Evolutionary conservation across 2,329 filamentous ascomycete genomes (phyloP).

Genomic region (Colletotrichum chlorophyti): DNA sequence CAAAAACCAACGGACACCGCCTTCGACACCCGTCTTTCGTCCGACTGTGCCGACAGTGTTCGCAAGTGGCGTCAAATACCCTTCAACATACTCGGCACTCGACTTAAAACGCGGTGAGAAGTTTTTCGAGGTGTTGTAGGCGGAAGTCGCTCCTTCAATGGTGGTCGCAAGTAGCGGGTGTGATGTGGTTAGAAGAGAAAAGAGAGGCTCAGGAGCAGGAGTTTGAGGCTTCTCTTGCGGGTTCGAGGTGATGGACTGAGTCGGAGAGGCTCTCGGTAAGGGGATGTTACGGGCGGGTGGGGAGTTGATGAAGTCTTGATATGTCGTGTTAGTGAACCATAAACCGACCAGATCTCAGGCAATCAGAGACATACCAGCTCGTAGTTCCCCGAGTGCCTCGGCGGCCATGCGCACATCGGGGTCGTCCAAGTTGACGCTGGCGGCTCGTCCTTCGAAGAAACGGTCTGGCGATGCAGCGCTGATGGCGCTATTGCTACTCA

Average conservation of each 20-base stretch:
- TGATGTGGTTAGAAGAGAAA: constrained; percentile 86
- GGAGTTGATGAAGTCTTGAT: constrained; percentile 71
- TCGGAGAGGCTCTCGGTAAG: constrained; percentile 43
- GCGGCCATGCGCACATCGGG: constrained; percentile 74
- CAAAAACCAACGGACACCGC: constrained; percentile 84
- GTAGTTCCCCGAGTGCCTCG: constrained; percentile 76
- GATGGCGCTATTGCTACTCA: constrained; percentile 45
- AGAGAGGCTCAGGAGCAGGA: constrained; percentile 75
- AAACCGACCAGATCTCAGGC: constrained; percentile 8
- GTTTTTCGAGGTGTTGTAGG: constrained; percentile 87
- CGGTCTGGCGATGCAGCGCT: constrained; percentile 54
- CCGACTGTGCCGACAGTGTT: constrained; percentile 87
- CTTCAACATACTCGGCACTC: constrained; percentile 90
- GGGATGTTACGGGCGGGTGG: constrained; percentile 56
- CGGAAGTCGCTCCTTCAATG: constrained; percentile 83
- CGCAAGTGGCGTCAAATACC: constrained; percentile 83
- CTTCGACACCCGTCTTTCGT: constrained; percentile 86
- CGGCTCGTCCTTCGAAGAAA: constrained; percentile 51
- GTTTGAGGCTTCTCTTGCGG: constrained; percentile 45
- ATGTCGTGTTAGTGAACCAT: not conserved
- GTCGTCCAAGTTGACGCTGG: constrained; percentile 67
- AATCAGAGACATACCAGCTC: constrained; percentile 65
- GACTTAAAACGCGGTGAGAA: constrained; percentile 89
- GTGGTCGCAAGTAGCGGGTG: constrained; percentile 87
- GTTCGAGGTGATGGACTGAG: constrained; percentile 41